Base-by-base conservation (phyloP, 1,139 yeast genomes). In the Sugiyamaella novakii region DNA sequence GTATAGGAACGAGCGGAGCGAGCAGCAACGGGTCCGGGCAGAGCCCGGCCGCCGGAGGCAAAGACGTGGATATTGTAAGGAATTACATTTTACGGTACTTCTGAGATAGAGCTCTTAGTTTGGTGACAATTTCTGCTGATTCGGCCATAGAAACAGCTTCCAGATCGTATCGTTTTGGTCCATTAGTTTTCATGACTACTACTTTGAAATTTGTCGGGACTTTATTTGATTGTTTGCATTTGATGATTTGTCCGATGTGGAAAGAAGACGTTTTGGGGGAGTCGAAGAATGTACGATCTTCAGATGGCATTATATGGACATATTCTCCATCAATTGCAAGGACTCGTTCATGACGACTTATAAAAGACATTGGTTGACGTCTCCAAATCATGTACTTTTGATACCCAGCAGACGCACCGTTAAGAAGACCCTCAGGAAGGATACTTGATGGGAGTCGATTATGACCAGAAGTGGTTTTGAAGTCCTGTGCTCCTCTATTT, bases 301-400 rank as follows among this genome's bases (percentile, higher is more conserved):
- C 87, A 1, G 91, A 81, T 1, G 98, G 97, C 60, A 91, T 81
- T 47, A 92, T 78, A 63, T 91, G 94, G 12, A 92, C 81, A 62
- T 89, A 91, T 61, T 89, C 96, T 15, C 98, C 98, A 66, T 92
- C 98, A 37, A 92, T 79, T 1, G 95, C 91, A 43, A 92, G 72
- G 1, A 89, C 80, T 58, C 94, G 80, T 57, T 91, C 96, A 54
- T 88, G 87, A 47, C 89, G 78, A 50, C 83, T 81, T 54, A 86
- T 80, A 59, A 92, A 84, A 0, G 95, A 83, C 74, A 91, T 81
- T 44, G 83, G 88, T 62, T 89, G 92, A 53, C 94, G 80, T 58
- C 98, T 77, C 87, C 89, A 87, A 0, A 92, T 95, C 35, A 80
- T 84, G 80, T 91, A 80, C 56, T 76, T 78, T 54, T 76, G 68